phyloP scores from a whole-genome alignment of 2,329 filamentous ascomycete genomes.

The Cercospora citrullina region DNA sequence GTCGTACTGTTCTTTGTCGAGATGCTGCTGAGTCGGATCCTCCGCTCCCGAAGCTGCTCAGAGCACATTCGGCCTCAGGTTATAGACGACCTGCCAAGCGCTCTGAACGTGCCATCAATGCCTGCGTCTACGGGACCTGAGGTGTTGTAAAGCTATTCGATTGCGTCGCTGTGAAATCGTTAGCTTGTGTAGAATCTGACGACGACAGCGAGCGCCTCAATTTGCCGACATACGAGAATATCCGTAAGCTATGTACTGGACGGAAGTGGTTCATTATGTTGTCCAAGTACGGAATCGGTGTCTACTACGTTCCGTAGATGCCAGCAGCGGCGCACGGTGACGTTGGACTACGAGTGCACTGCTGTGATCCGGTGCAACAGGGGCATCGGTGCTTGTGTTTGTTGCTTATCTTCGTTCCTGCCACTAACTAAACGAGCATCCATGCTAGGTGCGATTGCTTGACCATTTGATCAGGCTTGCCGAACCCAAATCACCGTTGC shows the following conservation, averaged over 20 bases:
- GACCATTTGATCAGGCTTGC: background rate
- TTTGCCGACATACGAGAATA: background rate
- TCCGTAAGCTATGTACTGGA: background rate
- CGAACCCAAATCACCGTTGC: background rate
- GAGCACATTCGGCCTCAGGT: background rate
- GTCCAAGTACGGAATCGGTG: background rate
- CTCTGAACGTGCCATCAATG: background rate
- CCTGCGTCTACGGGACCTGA: background rate
- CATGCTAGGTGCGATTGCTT: background rate
- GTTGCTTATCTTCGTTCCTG: background rate
- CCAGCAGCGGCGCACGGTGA: background rate
- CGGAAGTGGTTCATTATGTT: background rate
- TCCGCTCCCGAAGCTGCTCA: background rate
- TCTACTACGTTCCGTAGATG: background rate
- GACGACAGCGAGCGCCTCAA: background rate
- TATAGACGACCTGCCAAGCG: background rate
- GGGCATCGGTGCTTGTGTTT: background rate
- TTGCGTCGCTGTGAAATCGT: background rate
- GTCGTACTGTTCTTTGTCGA: background rate
- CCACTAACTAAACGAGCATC: background rate
- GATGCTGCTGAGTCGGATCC: background rate
- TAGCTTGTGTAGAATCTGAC: background rate
- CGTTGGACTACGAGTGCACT: background rate
- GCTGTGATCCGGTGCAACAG: background rate
- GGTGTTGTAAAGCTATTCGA: background rate